A percentile compares a stretch with the other conserved stretches of the same genome.
These are phyloP conservation scores for Apiotrichum laibachii DNA, from an alignment of 1,284 basidiomycete genomes.

Conservation along the genomic window DNA sequence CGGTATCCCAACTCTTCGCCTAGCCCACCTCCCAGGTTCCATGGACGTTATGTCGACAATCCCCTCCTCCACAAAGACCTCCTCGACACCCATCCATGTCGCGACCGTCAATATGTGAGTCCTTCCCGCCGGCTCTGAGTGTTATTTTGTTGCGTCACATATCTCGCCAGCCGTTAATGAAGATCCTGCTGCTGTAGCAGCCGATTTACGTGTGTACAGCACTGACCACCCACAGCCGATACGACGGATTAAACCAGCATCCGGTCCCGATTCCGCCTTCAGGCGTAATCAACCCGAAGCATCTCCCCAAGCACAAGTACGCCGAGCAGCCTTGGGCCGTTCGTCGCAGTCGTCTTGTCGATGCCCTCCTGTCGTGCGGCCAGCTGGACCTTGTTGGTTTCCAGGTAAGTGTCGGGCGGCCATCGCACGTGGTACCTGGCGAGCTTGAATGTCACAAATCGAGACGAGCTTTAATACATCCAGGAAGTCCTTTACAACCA, in stretches of 20 bases:
- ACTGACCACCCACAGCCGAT: conserved; percentile 25
- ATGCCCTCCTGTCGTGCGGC: conserved; percentile 32
- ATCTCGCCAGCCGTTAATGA: no score
- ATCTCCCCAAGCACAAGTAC: conserved; percentile 17
- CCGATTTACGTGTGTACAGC: no score
- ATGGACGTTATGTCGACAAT: background rate
- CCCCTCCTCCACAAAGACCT: background rate
- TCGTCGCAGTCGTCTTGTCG: conserved; percentile 40
- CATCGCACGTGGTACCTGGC: background rate
- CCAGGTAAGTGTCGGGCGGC: conserved; percentile 24
- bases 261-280: conserved; percentile 35
- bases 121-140: no score
- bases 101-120: conserved; percentile 47
- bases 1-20: background rate
- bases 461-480: background rate
- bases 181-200: no score
- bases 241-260: conserved; percentile 25
- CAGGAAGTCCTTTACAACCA: conserved; percentile 62
- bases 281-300: conserved; percentile 23
- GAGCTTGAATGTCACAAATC: no score
- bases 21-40: background rate
- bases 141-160: no score
- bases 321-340: conserved; percentile 42
- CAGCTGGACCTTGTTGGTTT: conserved; percentile 52
- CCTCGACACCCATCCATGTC: conserved; percentile 23